phyloP scores from a whole-genome alignment of 148 eudicot genomes.

The Vaccinium vitisidaea region DNA sequence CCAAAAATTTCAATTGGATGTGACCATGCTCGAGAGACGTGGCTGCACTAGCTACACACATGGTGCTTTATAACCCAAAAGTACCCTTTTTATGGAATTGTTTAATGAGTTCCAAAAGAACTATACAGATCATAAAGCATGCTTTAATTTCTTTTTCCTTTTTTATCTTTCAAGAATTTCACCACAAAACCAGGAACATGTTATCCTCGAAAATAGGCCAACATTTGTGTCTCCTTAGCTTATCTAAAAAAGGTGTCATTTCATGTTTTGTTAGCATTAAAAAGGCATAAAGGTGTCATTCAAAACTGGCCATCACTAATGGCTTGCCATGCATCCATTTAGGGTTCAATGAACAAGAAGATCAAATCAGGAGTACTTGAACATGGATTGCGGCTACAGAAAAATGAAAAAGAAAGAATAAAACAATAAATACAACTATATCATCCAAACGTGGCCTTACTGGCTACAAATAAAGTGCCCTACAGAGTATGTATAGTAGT shows the following conservation, averaged over 20 bases:
- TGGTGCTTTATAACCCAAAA: not conserved
- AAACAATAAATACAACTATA: not conserved
- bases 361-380: not conserved
- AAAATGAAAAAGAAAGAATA: not conserved
- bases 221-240: not conserved
- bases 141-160: not conserved
- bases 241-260: not conserved
- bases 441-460: not conserved
- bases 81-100: not conserved
- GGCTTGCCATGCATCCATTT: not conserved
- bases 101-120: not conserved
- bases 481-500: not conserved
- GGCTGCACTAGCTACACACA: not conserved
- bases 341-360: constrained; percentile 1
- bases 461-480: constrained; percentile 10
- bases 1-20: too few species aligned
- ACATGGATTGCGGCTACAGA: not conserved
- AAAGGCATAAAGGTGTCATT: not conserved
- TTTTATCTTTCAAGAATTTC: not conserved
- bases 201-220: not conserved
- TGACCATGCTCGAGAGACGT: constrained; percentile 6
- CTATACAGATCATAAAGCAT: not conserved
- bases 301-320: not conserved
- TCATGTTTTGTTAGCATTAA: not conserved
- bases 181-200: not conserved